These are phyloP conservation scores for Colletotrichum theobromicola DNA, from an alignment of 2,329 filamentous ascomycete genomes.

Conservation along the genomic window DNA sequence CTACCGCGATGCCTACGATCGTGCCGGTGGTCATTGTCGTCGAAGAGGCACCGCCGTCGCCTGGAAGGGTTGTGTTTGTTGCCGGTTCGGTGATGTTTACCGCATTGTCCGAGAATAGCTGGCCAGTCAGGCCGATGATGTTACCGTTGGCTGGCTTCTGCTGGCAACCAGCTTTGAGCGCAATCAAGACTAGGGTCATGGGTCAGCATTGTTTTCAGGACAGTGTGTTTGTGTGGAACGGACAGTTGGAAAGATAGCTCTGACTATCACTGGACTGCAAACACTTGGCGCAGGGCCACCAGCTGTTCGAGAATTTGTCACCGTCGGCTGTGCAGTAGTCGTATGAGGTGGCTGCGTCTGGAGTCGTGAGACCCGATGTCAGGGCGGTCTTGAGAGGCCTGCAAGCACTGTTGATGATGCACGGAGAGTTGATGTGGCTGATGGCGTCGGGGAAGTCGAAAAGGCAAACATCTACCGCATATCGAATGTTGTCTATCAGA, in stretches of 20 bases:
- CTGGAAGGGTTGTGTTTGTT: conserved; percentile 27
- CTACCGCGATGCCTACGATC: conserved; percentile 60
- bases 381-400: conserved; percentile 42
- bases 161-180: conserved; percentile 52
- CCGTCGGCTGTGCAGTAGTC: conserved; percentile 47
- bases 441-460: conserved; percentile 38
- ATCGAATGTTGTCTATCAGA: conserved; percentile 54
- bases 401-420: conserved; percentile 47
- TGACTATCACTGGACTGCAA: conserved; percentile 45
- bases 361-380: conserved; percentile 33
- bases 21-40: conserved; percentile 48
- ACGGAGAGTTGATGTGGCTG: conserved; percentile 40
- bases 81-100: conserved; percentile 45
- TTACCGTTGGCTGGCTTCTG: conserved; percentile 45
- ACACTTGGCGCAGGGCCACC: conserved; percentile 47
- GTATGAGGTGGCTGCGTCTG: conserved; percentile 30
- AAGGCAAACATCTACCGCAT: conserved; percentile 51
- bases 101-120: conserved; percentile 41
- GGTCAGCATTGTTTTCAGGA: background rate
- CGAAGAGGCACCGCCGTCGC: conserved; percentile 28
- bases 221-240: conserved; percentile 19
- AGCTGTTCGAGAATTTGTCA: conserved; percentile 34
- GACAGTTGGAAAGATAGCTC: conserved; percentile 55
- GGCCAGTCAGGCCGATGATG: conserved; percentile 44
- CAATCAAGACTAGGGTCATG: conserved; percentile 46